Conservation (phyloP, 495 filamentous ascomycete genomes). For the Aspergillus asperescens region DNA sequence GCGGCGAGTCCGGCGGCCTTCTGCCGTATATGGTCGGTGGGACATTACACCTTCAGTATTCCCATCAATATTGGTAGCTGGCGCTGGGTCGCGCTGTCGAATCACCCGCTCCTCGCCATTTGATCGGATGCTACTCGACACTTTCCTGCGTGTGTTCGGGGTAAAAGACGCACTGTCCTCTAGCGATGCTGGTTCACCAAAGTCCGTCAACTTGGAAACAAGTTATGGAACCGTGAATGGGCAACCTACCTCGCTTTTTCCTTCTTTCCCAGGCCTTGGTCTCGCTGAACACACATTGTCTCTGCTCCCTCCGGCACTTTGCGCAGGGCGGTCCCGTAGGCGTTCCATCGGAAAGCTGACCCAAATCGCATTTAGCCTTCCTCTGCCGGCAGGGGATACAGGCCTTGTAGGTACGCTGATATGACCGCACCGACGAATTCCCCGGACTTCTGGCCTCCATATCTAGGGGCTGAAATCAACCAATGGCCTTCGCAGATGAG, state of each 20-base stretch:
- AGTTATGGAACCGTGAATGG: neutral
- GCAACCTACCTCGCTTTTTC: conserved; percentile 31
- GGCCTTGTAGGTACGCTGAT: conserved; percentile 48
- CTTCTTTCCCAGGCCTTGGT: conserved; percentile 51
- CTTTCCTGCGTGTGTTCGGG: conserved; percentile 6
- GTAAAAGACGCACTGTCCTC: conserved; percentile 3
- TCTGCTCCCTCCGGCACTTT: conserved; percentile 82
- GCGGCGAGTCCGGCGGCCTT: conserved; percentile 15
- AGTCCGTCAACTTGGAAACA: neutral
- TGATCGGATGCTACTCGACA: neutral
- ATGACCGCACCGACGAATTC: conserved; percentile 30
- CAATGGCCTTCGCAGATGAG: conserved; percentile 16
- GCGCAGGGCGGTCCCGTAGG: conserved; percentile 92
- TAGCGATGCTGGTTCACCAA: neutral
- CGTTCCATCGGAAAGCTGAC: conserved; percentile 60
- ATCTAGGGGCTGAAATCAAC: conserved; percentile 12
- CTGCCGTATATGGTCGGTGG: neutral
- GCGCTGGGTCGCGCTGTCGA: neutral
- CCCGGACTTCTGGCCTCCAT: conserved; percentile 36
- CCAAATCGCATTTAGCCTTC: conserved; percentile 46
- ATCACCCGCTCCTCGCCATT: neutral
- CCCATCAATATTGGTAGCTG: neutral
- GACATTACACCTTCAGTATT: neutral
- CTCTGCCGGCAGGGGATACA: conserved; percentile 45
- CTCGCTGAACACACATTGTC: conserved; percentile 90